Evolutionary conservation across 2,329 filamentous ascomycete genomes (phyloP).

Genomic region (Epichloe bromicola): DNA sequence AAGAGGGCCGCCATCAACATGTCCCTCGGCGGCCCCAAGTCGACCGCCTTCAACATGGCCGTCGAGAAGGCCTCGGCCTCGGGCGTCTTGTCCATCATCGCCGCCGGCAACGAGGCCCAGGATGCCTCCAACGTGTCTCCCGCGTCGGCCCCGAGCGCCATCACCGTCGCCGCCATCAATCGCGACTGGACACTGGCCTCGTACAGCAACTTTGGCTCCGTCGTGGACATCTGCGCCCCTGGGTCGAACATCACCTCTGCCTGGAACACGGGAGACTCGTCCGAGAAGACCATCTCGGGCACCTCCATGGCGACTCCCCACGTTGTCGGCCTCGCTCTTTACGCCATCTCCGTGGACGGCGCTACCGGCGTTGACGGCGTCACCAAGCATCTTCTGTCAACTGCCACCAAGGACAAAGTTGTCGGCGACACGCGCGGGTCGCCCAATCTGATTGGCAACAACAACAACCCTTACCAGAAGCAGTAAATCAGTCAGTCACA

Average conservation of each 20-base stretch:
- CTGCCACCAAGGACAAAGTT: constrained; percentile 1
- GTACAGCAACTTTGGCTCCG: constrained; percentile 33
- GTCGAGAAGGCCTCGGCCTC: constrained; percentile 12
- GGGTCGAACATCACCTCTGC: constrained; percentile 29
- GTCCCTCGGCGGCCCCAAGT: constrained; percentile 22
- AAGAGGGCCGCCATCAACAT: constrained; percentile 29
- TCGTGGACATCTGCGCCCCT: constrained; percentile 32
- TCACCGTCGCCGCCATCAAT: constrained; percentile 20
- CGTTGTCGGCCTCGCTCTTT: constrained; percentile 37
- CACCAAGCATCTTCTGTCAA: background rate
- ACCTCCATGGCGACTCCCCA: constrained; percentile 43
- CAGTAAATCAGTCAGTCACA: background rate
- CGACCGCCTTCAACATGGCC: constrained; percentile 8
- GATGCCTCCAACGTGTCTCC: constrained; percentile 10
- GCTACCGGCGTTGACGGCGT: background rate
- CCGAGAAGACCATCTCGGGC: constrained; percentile 27
- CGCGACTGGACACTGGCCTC: constrained; percentile 18
- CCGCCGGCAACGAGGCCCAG: constrained; percentile 12
- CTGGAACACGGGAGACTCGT: constrained; percentile 18
- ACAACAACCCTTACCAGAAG: constrained; percentile 1
- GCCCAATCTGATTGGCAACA: constrained; percentile 3
- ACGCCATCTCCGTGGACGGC: constrained; percentile 12
- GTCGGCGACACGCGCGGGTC: background rate
- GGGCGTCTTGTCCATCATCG: constrained; percentile 26
- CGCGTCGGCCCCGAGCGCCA: constrained; percentile 11